Conservation (phyloP, 805 yeast genomes). For the Candida hungchunana region DNA sequence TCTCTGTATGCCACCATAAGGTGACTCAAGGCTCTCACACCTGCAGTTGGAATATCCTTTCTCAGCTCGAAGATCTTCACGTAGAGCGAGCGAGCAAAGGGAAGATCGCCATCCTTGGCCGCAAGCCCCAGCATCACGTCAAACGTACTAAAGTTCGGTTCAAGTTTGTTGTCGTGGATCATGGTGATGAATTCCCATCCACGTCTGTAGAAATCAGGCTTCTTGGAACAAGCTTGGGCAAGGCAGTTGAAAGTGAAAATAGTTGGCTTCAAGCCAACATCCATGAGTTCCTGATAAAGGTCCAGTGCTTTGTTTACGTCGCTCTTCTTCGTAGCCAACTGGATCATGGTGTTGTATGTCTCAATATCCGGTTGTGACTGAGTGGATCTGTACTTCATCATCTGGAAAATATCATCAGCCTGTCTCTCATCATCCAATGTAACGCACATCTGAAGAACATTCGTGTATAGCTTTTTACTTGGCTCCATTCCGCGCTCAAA, state of each 20-base stretch:
- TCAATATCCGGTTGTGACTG: slow-evolving; percentile 61
- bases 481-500: slow-evolving; percentile 35
- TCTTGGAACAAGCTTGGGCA: slow-evolving; percentile 64
- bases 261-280: slow-evolving; percentile 33
- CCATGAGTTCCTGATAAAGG: slow-evolving; percentile 65
- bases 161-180: slow-evolving; percentile 43
- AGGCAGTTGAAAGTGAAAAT: slow-evolving; percentile 48
- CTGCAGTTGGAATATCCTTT: slow-evolving; percentile 5
- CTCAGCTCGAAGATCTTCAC: slow-evolving; percentile 39
- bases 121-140: slow-evolving; percentile 72
- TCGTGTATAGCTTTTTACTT: slow-evolving; percentile 44
- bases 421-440: slow-evolving; percentile 46
- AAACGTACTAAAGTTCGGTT: slow-evolving; percentile 42
- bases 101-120: slow-evolving; percentile 75
- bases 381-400: slow-evolving; percentile 75
- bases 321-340: slow-evolving; percentile 55
- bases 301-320: slow-evolving; percentile 74
- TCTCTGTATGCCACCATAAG: slow-evolving; percentile 48
- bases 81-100: slow-evolving; percentile 65
- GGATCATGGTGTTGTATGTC: slow-evolving; percentile 70
- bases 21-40: slow-evolving; percentile 25
- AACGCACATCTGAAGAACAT: slow-evolving; percentile 58
- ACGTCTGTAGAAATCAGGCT: slow-evolving; percentile 39
- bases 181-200: slow-evolving; percentile 82
- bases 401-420: slow-evolving; percentile 72